Base-by-base conservation (phyloP, 164 flowering plant species). In the Annona cherimola region DNA sequence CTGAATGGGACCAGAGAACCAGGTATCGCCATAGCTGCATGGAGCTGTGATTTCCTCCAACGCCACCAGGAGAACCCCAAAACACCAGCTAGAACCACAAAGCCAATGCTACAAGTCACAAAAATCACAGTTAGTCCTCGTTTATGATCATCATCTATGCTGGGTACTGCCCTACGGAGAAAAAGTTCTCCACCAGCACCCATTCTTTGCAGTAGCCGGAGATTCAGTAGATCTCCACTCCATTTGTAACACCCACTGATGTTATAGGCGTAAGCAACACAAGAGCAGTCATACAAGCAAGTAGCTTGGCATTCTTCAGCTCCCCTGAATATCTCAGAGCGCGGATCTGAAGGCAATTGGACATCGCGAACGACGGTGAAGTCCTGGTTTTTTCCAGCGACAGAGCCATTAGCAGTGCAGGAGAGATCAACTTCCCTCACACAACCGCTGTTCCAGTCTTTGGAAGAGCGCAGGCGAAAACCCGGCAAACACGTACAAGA, bases 1-100 rank as follows among this genome's bases (percentile, higher is more conserved):
- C 69, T 71, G 69, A 80, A 86, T 11, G 82, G 12, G 54, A 83
- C 14, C 80, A 86, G 68, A 35, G 81, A 73, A 45, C 81, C 86
- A 44, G 78, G 81, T 3, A 71, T 69, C 26, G 72, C 44, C 66
- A 79, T 73, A 18, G 76, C 40, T 7, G 59, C 11, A 55, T 54
- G 44, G 14, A 14, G 18, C 0, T 55, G 60, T 46, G 12, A 5
- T 61, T 74, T 72, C 77, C 60, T 78, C 46, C 71, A 4, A 59
- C 68, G 20, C 54, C 45, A 54, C 73, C 74, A 50, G 8, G 65
- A n/a, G 5, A 71, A 35, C 43, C 73, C 14, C 26, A 73, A 62
- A 44, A 71, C 50, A 54, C 79, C 20, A 18, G 1, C 66, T 14
- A 79, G 50, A 42, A 75, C 46, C 3, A 70, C 71, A 66, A 40